A percentile compares a stretch with the other conserved stretches of the same genome.
Evolutionary conservation across 1,284 basidiomycete genomes (phyloP).

Genomic region (Salmacisia buchloeana): DNA sequence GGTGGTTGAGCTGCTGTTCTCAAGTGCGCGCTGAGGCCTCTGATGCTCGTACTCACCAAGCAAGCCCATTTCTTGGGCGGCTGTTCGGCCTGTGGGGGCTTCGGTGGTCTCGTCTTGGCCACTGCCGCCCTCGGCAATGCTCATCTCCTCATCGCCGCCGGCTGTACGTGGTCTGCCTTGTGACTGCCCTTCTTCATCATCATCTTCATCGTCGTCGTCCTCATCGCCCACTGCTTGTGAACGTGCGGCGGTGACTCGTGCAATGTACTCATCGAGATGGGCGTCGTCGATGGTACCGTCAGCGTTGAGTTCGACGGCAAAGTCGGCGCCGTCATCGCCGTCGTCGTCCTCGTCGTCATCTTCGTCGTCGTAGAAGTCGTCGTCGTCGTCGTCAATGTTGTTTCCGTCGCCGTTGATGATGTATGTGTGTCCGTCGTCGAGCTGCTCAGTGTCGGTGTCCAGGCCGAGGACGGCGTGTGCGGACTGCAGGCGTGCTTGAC

Average conservation of each 20-base stretch:
- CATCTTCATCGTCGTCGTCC: conserved; percentile 26
- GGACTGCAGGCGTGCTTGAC: too few relatives aligned
- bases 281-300: conserved; percentile 11
- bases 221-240: conserved; percentile 10
- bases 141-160: background rate
- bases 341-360: conserved; percentile 17
- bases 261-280: conserved; percentile 21
- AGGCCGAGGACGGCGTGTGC: too few relatives aligned
- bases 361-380: conserved; percentile 14
- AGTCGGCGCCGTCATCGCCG: conserved; percentile 22
- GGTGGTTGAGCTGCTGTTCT: too few relatives aligned
- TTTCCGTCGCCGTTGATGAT: background rate
- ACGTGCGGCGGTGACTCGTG: conserved; percentile 18
- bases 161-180: background rate
- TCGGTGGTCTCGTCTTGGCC: background rate
- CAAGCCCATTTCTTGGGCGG: background rate
- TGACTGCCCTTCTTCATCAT: background rate
- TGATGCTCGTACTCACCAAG: background rate
- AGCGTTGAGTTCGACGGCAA: conserved; percentile 20
- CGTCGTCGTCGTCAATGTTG: conserved; percentile 16
- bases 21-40: too few relatives aligned
- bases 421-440: background rate
- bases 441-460: background rate
- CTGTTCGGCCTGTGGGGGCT: too few relatives aligned
- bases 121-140: background rate